phyloP scores from a whole-genome alignment of 2,329 filamentous ascomycete genomes.

The Colletotrichum agaves region DNA sequence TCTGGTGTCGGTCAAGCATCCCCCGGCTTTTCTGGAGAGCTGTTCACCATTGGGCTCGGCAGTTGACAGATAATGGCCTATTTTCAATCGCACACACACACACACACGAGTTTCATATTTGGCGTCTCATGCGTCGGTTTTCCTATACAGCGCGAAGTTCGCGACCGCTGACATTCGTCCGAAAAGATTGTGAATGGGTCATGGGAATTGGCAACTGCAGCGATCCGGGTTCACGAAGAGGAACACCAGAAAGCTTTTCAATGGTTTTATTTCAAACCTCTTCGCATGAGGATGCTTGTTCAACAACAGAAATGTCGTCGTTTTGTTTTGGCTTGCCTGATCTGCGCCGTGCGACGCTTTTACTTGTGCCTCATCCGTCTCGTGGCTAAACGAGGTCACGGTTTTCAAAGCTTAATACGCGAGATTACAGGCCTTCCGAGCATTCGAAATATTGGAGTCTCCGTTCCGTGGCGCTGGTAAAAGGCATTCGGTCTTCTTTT shows the following conservation, averaged over 20 bases:
- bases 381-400: slow-evolving; percentile 5
- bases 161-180: slow-evolving; percentile 20
- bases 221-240: neutral
- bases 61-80: slow-evolving; percentile 20
- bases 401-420: neutral
- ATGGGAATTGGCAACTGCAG: neutral
- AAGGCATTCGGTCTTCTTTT: neutral
- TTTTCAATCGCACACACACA: slow-evolving; percentile 23
- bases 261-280: slow-evolving; percentile 2
- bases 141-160: slow-evolving; percentile 5
- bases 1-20: slow-evolving; percentile 14
- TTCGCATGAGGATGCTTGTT: slow-evolving; percentile 2
- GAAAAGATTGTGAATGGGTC: neutral
- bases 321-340: slow-evolving; percentile 29
- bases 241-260: neutral
- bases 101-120: slow-evolving; percentile 29
- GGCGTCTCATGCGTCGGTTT: slow-evolving; percentile 4
- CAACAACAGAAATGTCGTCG: neutral
- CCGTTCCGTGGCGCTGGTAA: neutral
- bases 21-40: slow-evolving; percentile 9
- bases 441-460: neutral
- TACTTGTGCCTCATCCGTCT: slow-evolving; percentile 1
- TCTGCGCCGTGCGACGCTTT: slow-evolving; percentile 26
- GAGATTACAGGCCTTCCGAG: neutral
- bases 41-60: slow-evolving; percentile 2